Base-by-base conservation (phyloP, 1,139 yeast genomes). In the Sugiyamaella paludigena region DNA sequence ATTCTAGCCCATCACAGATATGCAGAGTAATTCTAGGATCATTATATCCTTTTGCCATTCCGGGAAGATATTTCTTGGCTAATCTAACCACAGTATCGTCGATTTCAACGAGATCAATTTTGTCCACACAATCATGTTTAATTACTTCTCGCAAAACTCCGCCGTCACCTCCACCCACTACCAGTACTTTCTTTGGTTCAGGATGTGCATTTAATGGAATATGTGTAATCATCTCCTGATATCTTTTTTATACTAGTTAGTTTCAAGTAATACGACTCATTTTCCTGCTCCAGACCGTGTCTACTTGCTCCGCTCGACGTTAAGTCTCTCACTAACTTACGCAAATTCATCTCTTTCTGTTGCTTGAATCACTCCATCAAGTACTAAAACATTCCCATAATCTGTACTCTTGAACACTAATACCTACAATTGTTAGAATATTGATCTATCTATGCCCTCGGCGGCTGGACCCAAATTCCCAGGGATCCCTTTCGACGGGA, bases 161-260 rank as follows among this genome's bases (percentile, higher is more conserved):
- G 58, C 96, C 95, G 68, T 87, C 96, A 36, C 96, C 96, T 29
- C 96, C 96, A 32, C 96, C 96, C 59, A 87, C 87, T 42, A 87
- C 95, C 52, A 87, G 77, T 15, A 87, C 95, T 51, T 76, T 78
- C 63, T 78, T 78, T 13, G 96, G 96, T 48, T 73, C 66, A 33
- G 83, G 80, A 67, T 87, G 96, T 16, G 85, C 73, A 79, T 83
- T 80, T 55, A 87, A 64, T 10, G 96, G 91, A 48, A 86, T 70
- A 64, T 87, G 94, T 13, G 94, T 75, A 62, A 87, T 87, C 79
- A 87, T 82, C 69, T 87, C 96, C 68, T 87, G 96, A 72, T 87
- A 71, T 43, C 62, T 58, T 42, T 36, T 38, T 19, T 4, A 19
- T 4, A 19, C 24, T 19, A 19, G 24, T 19, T 19, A 19, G 24